Conservation (phyloP, 2,329 filamentous ascomycete species). For the Chaetomium sp. region DNA sequence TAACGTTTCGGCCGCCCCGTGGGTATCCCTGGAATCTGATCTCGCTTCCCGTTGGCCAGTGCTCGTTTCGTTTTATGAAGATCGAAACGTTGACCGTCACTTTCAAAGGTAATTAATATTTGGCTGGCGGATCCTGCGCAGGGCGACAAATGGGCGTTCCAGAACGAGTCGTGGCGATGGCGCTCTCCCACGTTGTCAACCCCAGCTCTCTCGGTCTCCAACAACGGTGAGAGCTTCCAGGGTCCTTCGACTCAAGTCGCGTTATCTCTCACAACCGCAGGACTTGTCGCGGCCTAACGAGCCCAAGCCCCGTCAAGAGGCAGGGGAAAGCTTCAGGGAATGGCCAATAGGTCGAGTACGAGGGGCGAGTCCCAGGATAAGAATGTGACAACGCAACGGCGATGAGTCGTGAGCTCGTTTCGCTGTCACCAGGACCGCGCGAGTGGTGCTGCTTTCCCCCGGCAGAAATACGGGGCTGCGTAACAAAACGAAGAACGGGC, state of each 20-base stretch:
- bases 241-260: neutral
- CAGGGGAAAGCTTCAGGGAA: neutral
- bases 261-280: neutral
- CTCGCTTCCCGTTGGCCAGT: neutral
- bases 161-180: neutral
- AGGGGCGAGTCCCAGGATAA: neutral
- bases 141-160: conserved; percentile 7
- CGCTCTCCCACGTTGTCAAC: neutral
- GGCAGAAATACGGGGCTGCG: no score
- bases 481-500: no score
- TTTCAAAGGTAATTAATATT: no score
- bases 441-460: no score
- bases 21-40: conserved; percentile 17
- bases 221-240: no score
- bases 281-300: neutral
- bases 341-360: neutral
- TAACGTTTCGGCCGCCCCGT: conserved; percentile 32
- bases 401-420: neutral
- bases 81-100: neutral
- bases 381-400: neutral
- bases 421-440: no score
- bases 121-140: neutral
- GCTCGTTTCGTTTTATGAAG: conserved; percentile 13
- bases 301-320: neutral
- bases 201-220: neutral